Conservation (phyloP, 2,329 filamentous ascomycete species). For the Phyllachora maydis region DNA sequence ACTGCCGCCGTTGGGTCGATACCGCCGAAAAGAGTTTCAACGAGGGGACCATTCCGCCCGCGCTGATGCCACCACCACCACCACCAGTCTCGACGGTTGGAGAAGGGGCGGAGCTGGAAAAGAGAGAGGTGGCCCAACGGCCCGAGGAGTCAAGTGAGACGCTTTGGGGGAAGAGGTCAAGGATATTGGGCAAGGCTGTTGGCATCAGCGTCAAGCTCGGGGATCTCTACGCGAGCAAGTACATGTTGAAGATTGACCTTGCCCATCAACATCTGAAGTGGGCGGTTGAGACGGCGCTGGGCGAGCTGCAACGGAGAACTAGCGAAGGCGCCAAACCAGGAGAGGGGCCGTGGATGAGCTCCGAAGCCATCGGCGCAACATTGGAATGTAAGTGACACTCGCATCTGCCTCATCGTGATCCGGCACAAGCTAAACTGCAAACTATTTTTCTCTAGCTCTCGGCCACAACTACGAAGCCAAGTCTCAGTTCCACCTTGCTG, state of each 20-base stretch:
- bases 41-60: slow-evolving; percentile 21
- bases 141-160: slow-evolving; percentile 18
- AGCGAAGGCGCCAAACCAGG: slow-evolving; percentile 46
- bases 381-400: slow-evolving; percentile 43
- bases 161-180: slow-evolving; percentile 36
- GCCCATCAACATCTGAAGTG: slow-evolving; percentile 60
- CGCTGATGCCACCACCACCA: slow-evolving; percentile 1
- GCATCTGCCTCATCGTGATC: no score
- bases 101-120: no score
- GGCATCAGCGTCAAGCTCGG: slow-evolving; percentile 68
- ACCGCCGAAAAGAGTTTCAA: slow-evolving; percentile 26
- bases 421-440: no score
- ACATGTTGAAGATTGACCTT: slow-evolving; percentile 51
- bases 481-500: slow-evolving; percentile 58
- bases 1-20: slow-evolving; percentile 43
- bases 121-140: no score
- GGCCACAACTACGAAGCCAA: slow-evolving; percentile 56
- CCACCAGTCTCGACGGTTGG: neutral
- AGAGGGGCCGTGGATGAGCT: slow-evolving; percentile 50
- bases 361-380: slow-evolving; percentile 51
- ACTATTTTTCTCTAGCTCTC: no score
- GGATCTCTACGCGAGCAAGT: slow-evolving; percentile 58
- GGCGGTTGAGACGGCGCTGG: slow-evolving; percentile 62
- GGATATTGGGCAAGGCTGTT: slow-evolving; percentile 53
- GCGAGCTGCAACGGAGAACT: slow-evolving; percentile 50